These are phyloP conservation scores for Ilyonectria sp. DNA, from an alignment of 2,329 filamentous ascomycete genomes.

Conservation along the genomic window DNA sequence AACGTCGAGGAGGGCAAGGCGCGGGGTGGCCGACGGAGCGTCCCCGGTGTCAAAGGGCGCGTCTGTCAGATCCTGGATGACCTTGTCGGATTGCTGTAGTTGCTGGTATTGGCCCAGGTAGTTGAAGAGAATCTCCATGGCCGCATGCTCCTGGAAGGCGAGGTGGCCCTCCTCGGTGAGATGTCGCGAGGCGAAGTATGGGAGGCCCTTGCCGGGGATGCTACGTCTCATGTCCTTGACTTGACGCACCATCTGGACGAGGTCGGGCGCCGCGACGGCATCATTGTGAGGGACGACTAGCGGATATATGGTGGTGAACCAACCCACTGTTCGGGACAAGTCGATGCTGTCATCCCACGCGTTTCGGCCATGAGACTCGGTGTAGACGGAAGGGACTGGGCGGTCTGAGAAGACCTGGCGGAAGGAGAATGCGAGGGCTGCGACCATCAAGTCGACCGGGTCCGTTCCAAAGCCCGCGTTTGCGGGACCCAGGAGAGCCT, in stretches of 20 bases:
- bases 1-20: conserved; percentile 5
- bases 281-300: not conserved
- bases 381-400: conserved; percentile 42
- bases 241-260: conserved; percentile 18
- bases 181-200: conserved; percentile 29
- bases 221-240: conserved; percentile 35
- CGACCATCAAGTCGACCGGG: conserved; percentile 48
- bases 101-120: conserved; percentile 39
- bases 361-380: conserved; percentile 53
- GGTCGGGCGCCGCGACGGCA: not conserved
- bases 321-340: conserved; percentile 51
- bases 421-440: conserved; percentile 41
- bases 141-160: conserved; percentile 6
- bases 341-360: conserved; percentile 46
- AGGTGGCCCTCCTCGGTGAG: conserved; percentile 1
- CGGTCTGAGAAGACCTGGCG: conserved; percentile 42
- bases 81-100: conserved; percentile 1
- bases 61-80: not conserved
- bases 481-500: not conserved
- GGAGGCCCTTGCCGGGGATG: conserved; percentile 21
- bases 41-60: not conserved
- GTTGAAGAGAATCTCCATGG: conserved; percentile 38
- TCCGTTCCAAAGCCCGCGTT: conserved; percentile 37
- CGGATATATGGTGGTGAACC: conserved; percentile 48
- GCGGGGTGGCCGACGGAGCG: not conserved